These are phyloP conservation scores for Coniferiporia sulphurascens DNA, from an alignment of 1,284 basidiomycete species.

Conservation along the genomic window DNA sequence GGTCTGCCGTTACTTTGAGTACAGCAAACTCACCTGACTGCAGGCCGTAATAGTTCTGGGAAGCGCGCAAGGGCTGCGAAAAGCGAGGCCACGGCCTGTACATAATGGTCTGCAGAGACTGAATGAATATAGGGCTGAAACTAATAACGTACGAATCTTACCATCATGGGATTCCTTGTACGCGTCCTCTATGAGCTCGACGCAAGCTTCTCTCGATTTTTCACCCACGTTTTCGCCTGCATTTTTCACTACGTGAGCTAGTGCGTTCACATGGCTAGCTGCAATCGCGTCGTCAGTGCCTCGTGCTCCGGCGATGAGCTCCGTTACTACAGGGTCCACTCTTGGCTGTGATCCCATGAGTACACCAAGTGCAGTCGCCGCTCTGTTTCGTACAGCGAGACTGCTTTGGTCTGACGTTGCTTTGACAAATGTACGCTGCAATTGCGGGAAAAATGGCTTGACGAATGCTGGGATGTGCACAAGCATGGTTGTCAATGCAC, in stretches of 20 bases:
- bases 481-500: conserved; percentile 78
- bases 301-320: conserved; percentile 71
- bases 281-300: conserved; percentile 71
- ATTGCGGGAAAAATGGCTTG: conserved; percentile 97
- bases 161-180: conserved; percentile 74
- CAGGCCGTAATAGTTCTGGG: conserved; percentile 58
- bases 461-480: conserved; percentile 84
- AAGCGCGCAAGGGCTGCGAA: conserved; percentile 65
- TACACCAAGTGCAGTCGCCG: conserved; percentile 82
- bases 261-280: conserved; percentile 69
- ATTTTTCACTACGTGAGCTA: conserved; percentile 73
- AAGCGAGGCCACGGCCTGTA: conserved; percentile 63
- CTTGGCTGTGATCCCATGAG: conserved; percentile 89
- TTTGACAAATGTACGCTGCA: conserved; percentile 97
- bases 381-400: conserved; percentile 75
- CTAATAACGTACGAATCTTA: conserved; percentile 27
- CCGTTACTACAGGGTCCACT: conserved; percentile 84
- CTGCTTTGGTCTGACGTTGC: conserved; percentile 81
- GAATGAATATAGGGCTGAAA: conserved; percentile 5
- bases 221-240: conserved; percentile 76
- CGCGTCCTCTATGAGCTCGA: conserved; percentile 75
- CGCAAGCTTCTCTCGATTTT: conserved; percentile 64
- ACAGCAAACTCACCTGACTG: conserved; percentile 54
- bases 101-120: conserved; percentile 57
- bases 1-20: not conserved